Conservation (phyloP, 2,329 filamentous ascomycete species). For the Colletotrichum neosansevieriae region DNA sequence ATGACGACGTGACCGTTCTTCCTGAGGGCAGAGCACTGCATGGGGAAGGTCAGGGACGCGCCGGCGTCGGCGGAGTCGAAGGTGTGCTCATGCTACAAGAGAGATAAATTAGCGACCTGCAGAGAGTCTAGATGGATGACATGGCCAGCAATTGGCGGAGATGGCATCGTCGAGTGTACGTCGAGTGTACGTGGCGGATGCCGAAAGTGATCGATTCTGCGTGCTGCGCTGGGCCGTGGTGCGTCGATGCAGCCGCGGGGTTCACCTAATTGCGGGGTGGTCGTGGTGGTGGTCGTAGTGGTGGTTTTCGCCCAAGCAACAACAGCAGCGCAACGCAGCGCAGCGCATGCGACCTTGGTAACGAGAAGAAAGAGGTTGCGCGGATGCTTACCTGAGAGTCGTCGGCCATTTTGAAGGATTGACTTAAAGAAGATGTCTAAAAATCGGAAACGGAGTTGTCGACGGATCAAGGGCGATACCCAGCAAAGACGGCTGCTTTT, state of each 20-base stretch:
- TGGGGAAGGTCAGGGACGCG: slow-evolving; percentile 92
- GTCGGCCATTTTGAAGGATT: slow-evolving; percentile 69
- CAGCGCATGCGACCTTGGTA: slow-evolving; percentile 45
- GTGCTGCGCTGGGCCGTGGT: slow-evolving; percentile 36
- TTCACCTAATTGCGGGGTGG: slow-evolving; percentile 60
- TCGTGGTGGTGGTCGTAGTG: slow-evolving; percentile 33
- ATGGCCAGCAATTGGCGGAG: neutral
- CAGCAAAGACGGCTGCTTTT: slow-evolving; percentile 39
- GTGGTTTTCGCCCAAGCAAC: slow-evolving; percentile 48
- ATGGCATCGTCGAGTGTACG: slow-evolving; percentile 23
- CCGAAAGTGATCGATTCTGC: neutral
- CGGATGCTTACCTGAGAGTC: slow-evolving; percentile 61
- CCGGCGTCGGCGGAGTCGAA: slow-evolving; percentile 98
- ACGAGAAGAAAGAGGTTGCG: slow-evolving; percentile 34
- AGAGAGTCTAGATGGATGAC: neutral
- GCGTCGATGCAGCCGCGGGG: slow-evolving; percentile 40
- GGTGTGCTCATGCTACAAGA: slow-evolving; percentile 71
- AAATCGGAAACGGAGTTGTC: slow-evolving; percentile 42
- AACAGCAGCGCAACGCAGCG: slow-evolving; percentile 42
- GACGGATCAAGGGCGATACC: slow-evolving; percentile 43
- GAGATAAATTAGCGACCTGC: neutral
- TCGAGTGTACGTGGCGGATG: slow-evolving; percentile 14
- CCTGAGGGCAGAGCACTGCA: slow-evolving; percentile 99
- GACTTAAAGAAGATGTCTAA: slow-evolving; percentile 43
- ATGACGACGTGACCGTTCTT: slow-evolving; percentile 99